Evolutionary conservation across 768 basidiomycete species (phyloP).

Genomic region (Candolleomyces eurysporus): DNA sequence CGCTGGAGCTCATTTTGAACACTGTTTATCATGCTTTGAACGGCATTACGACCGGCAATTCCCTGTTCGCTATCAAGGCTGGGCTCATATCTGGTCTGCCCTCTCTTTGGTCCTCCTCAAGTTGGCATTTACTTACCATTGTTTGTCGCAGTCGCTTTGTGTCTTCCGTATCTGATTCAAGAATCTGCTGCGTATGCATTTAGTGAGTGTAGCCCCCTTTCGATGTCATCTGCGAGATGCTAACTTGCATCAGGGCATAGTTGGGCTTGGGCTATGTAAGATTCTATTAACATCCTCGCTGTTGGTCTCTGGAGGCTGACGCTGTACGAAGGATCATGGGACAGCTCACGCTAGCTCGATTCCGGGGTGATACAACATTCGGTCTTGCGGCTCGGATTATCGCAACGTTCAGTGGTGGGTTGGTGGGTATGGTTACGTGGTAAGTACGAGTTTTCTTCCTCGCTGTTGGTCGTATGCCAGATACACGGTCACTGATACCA

Average conservation of each 20-base stretch:
- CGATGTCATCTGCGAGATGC: constrained; percentile 7
- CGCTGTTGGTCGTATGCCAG: too few relatives aligned
- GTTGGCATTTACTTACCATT: too few relatives aligned
- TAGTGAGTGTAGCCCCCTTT: constrained; percentile 31
- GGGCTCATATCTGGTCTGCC: constrained; percentile 47
- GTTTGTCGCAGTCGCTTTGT: constrained; percentile 45
- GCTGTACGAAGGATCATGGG: constrained; percentile 60
- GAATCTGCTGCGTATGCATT: constrained; percentile 58
- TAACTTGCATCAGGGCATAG: constrained; percentile 45
- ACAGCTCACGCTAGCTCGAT: constrained; percentile 67
- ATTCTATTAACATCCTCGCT: not conserved
- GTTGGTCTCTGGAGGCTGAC: not conserved
- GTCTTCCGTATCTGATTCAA: constrained; percentile 57
- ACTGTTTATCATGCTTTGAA: constrained; percentile 38
- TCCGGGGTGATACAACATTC: constrained; percentile 74
- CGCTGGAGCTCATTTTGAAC: constrained; percentile 50
- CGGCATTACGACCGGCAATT: constrained; percentile 54
- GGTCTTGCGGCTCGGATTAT: constrained; percentile 58
- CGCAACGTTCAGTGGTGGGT: constrained; percentile 64
- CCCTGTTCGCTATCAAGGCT: constrained; percentile 70
- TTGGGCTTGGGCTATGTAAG: constrained; percentile 70
- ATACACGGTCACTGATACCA: too few relatives aligned
- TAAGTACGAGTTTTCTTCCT: constrained; percentile 25
- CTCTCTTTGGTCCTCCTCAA: too few relatives aligned
- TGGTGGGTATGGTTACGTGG: constrained; percentile 68